Percentiles rank a stretch among this genome's conserved stretches.
Evolutionary conservation across 2,329 filamentous ascomycete genomes (phyloP).

Genomic region (Bipolaris zeicola): DNA sequence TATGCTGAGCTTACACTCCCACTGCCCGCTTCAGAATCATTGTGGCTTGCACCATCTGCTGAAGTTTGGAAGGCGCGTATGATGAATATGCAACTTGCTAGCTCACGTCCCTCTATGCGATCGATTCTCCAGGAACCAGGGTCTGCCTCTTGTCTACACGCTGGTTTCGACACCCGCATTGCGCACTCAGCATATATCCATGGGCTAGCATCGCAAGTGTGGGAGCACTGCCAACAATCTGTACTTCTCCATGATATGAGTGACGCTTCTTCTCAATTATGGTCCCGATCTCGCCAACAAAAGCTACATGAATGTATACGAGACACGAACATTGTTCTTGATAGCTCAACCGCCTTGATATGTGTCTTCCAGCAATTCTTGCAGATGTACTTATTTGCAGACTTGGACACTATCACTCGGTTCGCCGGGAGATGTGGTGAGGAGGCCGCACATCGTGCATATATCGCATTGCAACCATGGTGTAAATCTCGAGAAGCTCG

Average conservation of each 20-base stretch:
- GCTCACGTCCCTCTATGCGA: slow-evolving; percentile 12
- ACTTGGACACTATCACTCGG: slow-evolving; percentile 66
- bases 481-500: slow-evolving; percentile 25
- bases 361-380: slow-evolving; percentile 56
- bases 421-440: slow-evolving; percentile 70
- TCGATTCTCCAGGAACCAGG: slow-evolving; percentile 46
- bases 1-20: slow-evolving; percentile 70
- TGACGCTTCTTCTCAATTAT: slow-evolving; percentile 27
- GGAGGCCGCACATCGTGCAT: slow-evolving; percentile 59
- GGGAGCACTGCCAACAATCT: slow-evolving; percentile 26
- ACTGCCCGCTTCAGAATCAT: slow-evolving; percentile 63
- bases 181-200: slow-evolving; percentile 22
- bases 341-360: slow-evolving; percentile 11
- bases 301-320: slow-evolving; percentile 47
- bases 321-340: slow-evolving; percentile 52
- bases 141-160: slow-evolving; percentile 56
- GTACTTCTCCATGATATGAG: slow-evolving; percentile 17
- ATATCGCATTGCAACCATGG: slow-evolving; percentile 51
- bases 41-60: slow-evolving; percentile 70
- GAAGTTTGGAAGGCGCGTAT: slow-evolving; percentile 65
- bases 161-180: slow-evolving; percentile 55
- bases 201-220: slow-evolving; percentile 26
- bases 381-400: slow-evolving; percentile 66
- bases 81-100: slow-evolving; percentile 9
- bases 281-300: slow-evolving; percentile 24